Conservation (phyloP, 1,139 yeast genomes). For the Ogataea hybrid region DNA sequence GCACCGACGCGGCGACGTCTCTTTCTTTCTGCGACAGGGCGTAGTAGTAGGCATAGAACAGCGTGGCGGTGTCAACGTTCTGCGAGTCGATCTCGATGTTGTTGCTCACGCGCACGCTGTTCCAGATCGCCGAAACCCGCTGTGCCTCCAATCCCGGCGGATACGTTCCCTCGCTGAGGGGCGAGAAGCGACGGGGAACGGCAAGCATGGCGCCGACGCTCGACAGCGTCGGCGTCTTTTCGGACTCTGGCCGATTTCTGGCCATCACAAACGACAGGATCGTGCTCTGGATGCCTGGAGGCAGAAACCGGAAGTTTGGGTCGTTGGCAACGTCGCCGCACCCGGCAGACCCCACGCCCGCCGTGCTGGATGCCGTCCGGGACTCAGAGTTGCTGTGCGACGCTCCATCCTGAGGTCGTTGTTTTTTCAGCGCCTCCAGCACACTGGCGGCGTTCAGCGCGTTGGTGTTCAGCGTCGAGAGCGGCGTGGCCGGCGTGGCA, state of each 20-base stretch:
- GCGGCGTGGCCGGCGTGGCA: slow-evolving; percentile 4
- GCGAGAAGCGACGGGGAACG: slow-evolving; percentile 42
- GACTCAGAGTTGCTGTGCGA: slow-evolving; percentile 15
- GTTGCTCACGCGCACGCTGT: slow-evolving; percentile 41
- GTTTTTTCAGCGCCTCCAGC: slow-evolving; percentile 33
- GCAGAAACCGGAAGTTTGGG: slow-evolving; percentile 45
- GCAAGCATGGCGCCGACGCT: slow-evolving; percentile 37
- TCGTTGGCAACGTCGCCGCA: slow-evolving; percentile 31
- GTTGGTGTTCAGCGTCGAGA: slow-evolving; percentile 24
- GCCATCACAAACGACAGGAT: slow-evolving; percentile 50
- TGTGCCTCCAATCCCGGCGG: slow-evolving; percentile 34
- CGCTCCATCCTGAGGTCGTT: slow-evolving; percentile 29
- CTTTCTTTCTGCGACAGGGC: slow-evolving; percentile 53
- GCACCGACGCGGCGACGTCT: slow-evolving; percentile 30
- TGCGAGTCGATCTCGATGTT: slow-evolving; percentile 34
- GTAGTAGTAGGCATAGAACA: slow-evolving; percentile 61
- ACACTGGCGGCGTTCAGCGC: slow-evolving; percentile 36
- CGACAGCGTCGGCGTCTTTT: slow-evolving; percentile 29
- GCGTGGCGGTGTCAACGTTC: slow-evolving; percentile 44
- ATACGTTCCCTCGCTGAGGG: slow-evolving; percentile 25
- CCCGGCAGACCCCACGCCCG: slow-evolving; percentile 20
- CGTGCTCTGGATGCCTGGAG: slow-evolving; percentile 73
- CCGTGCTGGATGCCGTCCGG: slow-evolving; percentile 25
- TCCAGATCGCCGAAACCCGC: slow-evolving; percentile 42
- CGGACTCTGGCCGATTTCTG: slow-evolving; percentile 31